These are phyloP conservation scores for Smittium culicis DNA, from an alignment of 371 early-diverging fungal species.

Conservation along the genomic window DNA sequence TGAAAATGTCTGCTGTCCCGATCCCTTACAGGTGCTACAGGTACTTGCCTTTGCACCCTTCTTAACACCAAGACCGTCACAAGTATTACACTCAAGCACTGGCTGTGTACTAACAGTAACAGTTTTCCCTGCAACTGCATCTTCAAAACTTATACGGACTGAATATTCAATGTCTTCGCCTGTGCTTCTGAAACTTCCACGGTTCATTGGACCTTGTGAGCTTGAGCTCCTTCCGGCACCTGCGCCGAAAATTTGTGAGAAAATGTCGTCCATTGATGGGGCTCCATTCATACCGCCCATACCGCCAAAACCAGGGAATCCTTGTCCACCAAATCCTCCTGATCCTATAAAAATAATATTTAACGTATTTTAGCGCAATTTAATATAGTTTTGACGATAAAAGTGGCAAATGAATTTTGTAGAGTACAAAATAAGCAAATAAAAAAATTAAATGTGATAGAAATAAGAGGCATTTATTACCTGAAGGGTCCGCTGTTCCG, in stretches of 20 bases:
- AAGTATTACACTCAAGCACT: constrained; percentile 54
- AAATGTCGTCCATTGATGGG: constrained; percentile 43
- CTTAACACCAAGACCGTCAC: constrained; percentile 67
- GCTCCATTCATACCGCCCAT: constrained; percentile 39
- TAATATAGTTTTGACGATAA: too few relatives aligned
- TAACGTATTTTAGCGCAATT: too few relatives aligned
- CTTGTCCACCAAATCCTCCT: constrained; percentile 28
- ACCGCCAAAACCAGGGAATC: constrained; percentile 27
- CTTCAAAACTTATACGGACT: constrained; percentile 61
- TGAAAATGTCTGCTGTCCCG: constrained; percentile 63
- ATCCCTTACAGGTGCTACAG: constrained; percentile 67
- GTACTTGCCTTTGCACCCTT: constrained; percentile 46
- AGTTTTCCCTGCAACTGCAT: constrained; percentile 64
- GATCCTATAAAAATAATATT: constrained; percentile 31
- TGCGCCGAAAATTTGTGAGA: constrained; percentile 56
- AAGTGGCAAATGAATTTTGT: too few relatives aligned
- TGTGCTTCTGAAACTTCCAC: constrained; percentile 25
- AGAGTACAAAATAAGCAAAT: too few relatives aligned
- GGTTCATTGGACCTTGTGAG: constrained; percentile 29
- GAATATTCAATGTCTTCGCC: constrained; percentile 38
- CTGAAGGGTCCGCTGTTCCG: constrained; percentile 39
- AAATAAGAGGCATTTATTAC: too few relatives aligned
- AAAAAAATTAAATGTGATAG: too few relatives aligned
- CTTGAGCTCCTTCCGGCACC: constrained; percentile 37
- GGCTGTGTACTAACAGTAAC: constrained; percentile 45